These are phyloP conservation scores for Alternaria rosae DNA, from an alignment of 2,329 filamentous ascomycete genomes.

Conservation along the genomic window DNA sequence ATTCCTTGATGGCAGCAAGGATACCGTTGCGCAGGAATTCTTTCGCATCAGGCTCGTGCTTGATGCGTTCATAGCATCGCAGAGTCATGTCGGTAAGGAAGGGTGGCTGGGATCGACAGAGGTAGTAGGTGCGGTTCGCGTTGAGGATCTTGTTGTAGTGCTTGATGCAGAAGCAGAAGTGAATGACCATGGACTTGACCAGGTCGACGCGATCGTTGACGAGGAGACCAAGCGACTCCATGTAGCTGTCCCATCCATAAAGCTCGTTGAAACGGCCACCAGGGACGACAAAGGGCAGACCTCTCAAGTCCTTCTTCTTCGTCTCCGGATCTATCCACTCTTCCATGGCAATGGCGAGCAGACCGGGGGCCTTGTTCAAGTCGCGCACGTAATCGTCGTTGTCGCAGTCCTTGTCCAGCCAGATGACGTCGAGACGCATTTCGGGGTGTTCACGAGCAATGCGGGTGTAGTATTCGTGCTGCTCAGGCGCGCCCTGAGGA, in stretches of 20 bases:
- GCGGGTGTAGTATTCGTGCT: slow-evolving; percentile 86
- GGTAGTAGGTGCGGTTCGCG: slow-evolving; percentile 94
- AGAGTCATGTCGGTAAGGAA: slow-evolving; percentile 98
- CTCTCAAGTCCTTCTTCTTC: slow-evolving; percentile 74
- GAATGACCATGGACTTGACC: slow-evolving; percentile 91
- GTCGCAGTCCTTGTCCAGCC: slow-evolving; percentile 74
- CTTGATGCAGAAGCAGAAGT: slow-evolving; percentile 98
- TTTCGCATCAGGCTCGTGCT: slow-evolving; percentile 78
- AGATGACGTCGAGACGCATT: slow-evolving; percentile 84
- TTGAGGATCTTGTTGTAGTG: slow-evolving; percentile 99
- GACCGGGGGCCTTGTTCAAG: slow-evolving; percentile 85
- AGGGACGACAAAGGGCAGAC: slow-evolving; percentile 94
- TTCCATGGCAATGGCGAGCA: slow-evolving; percentile 90
- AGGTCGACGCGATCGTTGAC: slow-evolving; percentile 85
- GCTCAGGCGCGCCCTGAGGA: slow-evolving; percentile 81
- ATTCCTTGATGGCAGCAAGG: slow-evolving; percentile 95
- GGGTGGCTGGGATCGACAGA: slow-evolving; percentile 91
- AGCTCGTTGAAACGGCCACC: slow-evolving; percentile 97
- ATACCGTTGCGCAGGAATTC: slow-evolving; percentile 84
- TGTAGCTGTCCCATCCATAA: slow-evolving; percentile 99
- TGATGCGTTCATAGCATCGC: slow-evolving; percentile 91
- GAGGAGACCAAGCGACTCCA: slow-evolving; percentile 90
- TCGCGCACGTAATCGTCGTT: slow-evolving; percentile 82
- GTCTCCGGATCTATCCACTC: slow-evolving; percentile 71
- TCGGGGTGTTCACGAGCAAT: slow-evolving; percentile 82